Conservation (phyloP, 1,284 basidiomycete species). For the Ustilago bromivora region DNA sequence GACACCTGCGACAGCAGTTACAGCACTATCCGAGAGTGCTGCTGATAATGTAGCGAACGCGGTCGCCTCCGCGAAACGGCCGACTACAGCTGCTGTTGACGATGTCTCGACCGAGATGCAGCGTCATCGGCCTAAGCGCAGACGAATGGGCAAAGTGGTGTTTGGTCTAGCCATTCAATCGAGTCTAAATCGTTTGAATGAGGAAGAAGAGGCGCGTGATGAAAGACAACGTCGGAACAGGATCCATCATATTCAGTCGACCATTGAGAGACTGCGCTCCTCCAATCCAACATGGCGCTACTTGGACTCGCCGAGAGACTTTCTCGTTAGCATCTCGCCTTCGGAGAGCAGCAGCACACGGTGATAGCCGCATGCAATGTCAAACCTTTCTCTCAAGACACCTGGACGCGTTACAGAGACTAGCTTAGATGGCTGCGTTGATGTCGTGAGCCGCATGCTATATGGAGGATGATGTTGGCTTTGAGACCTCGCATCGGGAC, state of each 20-base stretch:
- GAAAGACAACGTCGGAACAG: slow-evolving; percentile 24
- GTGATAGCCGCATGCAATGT: not conserved
- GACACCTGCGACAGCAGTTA: not conserved
- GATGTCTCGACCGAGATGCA: slow-evolving; percentile 7
- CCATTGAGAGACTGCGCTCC: slow-evolving; percentile 29
- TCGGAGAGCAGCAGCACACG: not conserved
- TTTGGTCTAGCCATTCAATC: slow-evolving; percentile 39
- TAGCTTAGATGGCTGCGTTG: not conserved
- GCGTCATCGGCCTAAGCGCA: slow-evolving; percentile 22
- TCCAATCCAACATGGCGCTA: slow-evolving; percentile 37
- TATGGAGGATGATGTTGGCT: not conserved
- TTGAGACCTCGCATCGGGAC: not conserved
- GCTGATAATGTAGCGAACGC: not conserved
- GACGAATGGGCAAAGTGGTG: slow-evolving; percentile 37
- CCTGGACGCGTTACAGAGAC: too few species aligned
- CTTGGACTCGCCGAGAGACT: slow-evolving; percentile 35
- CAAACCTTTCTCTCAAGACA: not conserved
- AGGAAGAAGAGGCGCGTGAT: slow-evolving; percentile 30
- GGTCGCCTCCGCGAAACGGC: not conserved
- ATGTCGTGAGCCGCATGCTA: not conserved
- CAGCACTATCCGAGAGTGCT: not conserved
- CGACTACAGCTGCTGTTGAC: not conserved
- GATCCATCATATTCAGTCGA: slow-evolving; percentile 28
- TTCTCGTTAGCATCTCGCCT: slow-evolving; percentile 36
- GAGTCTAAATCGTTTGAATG: slow-evolving; percentile 27